Evolutionary conservation across 2,329 filamentous ascomycete species (phyloP).

Genomic region (Diaporthe capsici): DNA sequence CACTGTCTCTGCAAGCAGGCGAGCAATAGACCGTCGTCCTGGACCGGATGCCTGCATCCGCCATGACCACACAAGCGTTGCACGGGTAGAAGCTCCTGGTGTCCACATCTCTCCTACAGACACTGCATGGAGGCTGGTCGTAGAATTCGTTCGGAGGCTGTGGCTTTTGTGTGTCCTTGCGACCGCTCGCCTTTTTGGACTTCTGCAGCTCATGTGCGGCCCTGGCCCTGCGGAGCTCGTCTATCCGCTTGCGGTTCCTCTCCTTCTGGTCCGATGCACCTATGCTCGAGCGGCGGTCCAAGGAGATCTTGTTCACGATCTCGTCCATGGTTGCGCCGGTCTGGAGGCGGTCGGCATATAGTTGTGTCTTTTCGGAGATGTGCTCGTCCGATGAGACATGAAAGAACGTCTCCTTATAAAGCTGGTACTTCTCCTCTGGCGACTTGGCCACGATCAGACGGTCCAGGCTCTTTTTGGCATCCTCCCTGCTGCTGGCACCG

Average conservation of each 20-base stretch:
- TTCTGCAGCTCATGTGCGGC: slow-evolving; percentile 48
- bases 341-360: slow-evolving; percentile 47
- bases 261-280: slow-evolving; percentile 46
- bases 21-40: slow-evolving; percentile 49
- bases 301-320: slow-evolving; percentile 46
- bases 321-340: slow-evolving; percentile 46
- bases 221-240: slow-evolving; percentile 46
- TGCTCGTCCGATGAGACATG: slow-evolving; percentile 41
- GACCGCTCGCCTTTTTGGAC: slow-evolving; percentile 43
- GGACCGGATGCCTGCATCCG: slow-evolving; percentile 40
- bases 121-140: slow-evolving; percentile 47
- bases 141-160: slow-evolving; percentile 46
- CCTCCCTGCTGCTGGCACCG: slow-evolving; percentile 17
- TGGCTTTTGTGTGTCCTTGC: slow-evolving; percentile 34
- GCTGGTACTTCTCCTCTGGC: slow-evolving; percentile 39
- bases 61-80: slow-evolving; percentile 47
- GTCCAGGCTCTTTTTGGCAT: slow-evolving; percentile 33
- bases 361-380: slow-evolving; percentile 44
- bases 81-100: slow-evolving; percentile 46
- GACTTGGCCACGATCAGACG: slow-evolving; percentile 43
- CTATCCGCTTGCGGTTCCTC: slow-evolving; percentile 49
- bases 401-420: slow-evolving; percentile 46
- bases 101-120: slow-evolving; percentile 44
- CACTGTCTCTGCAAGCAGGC: slow-evolving; percentile 45
- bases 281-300: slow-evolving; percentile 45